A percentile compares a stretch with the other conserved stretches of the same genome.
Evolutionary conservation across 805 yeast species (phyloP).

Genomic region (Starmerella apicola): DNA sequence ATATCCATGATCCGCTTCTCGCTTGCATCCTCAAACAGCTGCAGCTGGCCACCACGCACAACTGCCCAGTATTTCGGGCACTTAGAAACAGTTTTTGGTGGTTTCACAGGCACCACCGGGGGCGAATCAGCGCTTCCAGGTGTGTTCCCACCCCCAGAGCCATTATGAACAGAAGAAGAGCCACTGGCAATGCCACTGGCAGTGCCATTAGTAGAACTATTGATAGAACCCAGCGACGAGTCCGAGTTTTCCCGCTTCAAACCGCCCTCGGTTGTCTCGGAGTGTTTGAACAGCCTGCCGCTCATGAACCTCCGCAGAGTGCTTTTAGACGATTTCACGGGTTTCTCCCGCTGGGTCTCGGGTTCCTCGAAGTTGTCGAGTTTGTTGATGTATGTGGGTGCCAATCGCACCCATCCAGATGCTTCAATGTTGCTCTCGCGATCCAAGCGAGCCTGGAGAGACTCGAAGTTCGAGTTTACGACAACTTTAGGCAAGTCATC

Average conservation of each 20-base stretch:
- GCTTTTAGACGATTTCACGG: slow-evolving; percentile 40
- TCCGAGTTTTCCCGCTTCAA: too few relatives aligned
- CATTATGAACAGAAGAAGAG: too few relatives aligned
- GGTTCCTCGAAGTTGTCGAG: slow-evolving; percentile 8
- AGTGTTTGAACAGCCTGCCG: not conserved
- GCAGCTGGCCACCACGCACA: slow-evolving; percentile 75
- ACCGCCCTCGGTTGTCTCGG: not conserved
- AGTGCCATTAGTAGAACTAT: not conserved
- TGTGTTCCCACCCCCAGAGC: too few relatives aligned
- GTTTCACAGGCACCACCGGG: too few relatives aligned
- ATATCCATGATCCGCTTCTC: slow-evolving; percentile 59
- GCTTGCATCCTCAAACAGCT: slow-evolving; percentile 63
- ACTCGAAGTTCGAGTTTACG: not conserved
- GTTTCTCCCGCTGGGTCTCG: slow-evolving; percentile 1
- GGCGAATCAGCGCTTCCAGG: not conserved
- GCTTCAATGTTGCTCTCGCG: slow-evolving; percentile 12
- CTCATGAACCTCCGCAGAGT: slow-evolving; percentile 45
- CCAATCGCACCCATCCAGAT: slow-evolving; percentile 12
- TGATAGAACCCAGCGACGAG: not conserved
- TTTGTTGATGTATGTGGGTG: slow-evolving; percentile 8
- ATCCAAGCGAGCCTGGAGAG: slow-evolving; percentile 1
- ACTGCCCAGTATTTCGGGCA: slow-evolving; percentile 30
- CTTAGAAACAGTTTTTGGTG: slow-evolving; percentile 13
- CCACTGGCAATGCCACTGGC: not conserved
- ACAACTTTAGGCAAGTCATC: not conserved